A percentile compares a stretch with the other conserved stretches of the same genome.
These are phyloP conservation scores for Selaginella moellendorffii DNA, from an alignment of 75 land plant genomes.

Conservation along the genomic window DNA sequence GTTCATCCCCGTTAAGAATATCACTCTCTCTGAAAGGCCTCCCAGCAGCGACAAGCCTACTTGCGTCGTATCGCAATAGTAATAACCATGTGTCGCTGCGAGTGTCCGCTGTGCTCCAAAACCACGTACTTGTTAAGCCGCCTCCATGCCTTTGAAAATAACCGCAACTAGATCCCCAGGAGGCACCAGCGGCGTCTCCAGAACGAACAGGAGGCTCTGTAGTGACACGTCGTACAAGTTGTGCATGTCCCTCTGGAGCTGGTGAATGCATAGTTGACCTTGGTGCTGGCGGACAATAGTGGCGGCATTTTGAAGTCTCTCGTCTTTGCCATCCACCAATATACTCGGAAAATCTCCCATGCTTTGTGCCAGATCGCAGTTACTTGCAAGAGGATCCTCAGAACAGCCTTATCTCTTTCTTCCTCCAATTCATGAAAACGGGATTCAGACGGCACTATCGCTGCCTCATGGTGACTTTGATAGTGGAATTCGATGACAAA, in stretches of 20 bases:
- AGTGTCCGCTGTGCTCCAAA: constrained; percentile 29
- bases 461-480: constrained; percentile 57
- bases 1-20: not conserved
- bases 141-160: constrained; percentile 48
- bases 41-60: constrained; percentile 61
- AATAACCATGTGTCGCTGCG: no score
- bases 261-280: constrained; percentile 34
- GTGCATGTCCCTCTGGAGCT: constrained; percentile 39
- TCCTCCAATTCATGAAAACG: constrained; percentile 58
- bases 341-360: constrained; percentile 16
- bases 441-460: constrained; percentile 84
- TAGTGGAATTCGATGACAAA: constrained; percentile 60
- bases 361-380: constrained; percentile 15
- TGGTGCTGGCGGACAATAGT: constrained; percentile 86
- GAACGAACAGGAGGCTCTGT: constrained; percentile 60
- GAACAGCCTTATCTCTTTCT: constrained; percentile 70
- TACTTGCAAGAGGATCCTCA: constrained; percentile 65
- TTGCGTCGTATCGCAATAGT: constrained; percentile 34
- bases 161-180: constrained; percentile 56
- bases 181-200: constrained; percentile 50
- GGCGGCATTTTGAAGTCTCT: constrained; percentile 50
- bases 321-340: constrained; percentile 18
- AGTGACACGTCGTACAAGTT: constrained; percentile 66
- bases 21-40: not conserved
- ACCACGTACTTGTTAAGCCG: constrained; percentile 41